Evolutionary conservation across 139 green algal species (phyloP).

Genomic region (Coccomyxa sp.): DNA sequence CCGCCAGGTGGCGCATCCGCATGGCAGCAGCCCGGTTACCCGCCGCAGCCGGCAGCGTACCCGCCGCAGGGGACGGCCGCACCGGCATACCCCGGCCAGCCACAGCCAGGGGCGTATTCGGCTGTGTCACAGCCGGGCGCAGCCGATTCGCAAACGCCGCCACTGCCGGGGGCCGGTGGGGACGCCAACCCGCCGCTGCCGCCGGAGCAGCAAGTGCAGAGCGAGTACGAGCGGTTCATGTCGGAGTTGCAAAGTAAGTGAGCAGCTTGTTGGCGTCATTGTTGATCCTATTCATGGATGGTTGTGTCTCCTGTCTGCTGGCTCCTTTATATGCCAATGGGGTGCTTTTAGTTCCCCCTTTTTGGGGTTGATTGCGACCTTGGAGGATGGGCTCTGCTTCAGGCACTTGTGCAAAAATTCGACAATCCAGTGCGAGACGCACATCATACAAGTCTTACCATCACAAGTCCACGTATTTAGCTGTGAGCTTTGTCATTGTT

Average conservation of each 20-base stretch:
- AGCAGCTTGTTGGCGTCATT: background rate
- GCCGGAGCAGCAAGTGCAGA: constrained; percentile 23
- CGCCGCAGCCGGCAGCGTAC: background rate
- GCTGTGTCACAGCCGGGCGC: background rate
- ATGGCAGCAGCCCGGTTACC: background rate
- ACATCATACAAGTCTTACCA: too few relatives aligned
- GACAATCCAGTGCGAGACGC: too few relatives aligned
- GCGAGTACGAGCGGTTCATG: constrained; percentile 53
- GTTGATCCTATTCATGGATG: too few relatives aligned
- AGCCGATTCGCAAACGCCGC: background rate
- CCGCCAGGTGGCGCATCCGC: background rate
- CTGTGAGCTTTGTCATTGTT: too few relatives aligned
- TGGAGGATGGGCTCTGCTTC: too few relatives aligned
- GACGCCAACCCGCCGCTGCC: constrained; percentile 16
- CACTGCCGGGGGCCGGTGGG: background rate
- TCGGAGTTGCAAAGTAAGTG: constrained; percentile 23
- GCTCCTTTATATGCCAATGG: too few relatives aligned
- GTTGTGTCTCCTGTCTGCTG: too few relatives aligned
- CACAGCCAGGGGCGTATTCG: background rate
- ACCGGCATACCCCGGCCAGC: background rate
- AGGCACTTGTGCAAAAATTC: too few relatives aligned
- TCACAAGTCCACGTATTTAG: too few relatives aligned
- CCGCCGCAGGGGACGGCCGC: background rate
- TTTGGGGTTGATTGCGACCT: too few relatives aligned
- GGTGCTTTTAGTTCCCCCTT: too few relatives aligned